phyloP scores from a whole-genome alignment of 1,284 basidiomycete species.

The Stereum hirsutum region DNA sequence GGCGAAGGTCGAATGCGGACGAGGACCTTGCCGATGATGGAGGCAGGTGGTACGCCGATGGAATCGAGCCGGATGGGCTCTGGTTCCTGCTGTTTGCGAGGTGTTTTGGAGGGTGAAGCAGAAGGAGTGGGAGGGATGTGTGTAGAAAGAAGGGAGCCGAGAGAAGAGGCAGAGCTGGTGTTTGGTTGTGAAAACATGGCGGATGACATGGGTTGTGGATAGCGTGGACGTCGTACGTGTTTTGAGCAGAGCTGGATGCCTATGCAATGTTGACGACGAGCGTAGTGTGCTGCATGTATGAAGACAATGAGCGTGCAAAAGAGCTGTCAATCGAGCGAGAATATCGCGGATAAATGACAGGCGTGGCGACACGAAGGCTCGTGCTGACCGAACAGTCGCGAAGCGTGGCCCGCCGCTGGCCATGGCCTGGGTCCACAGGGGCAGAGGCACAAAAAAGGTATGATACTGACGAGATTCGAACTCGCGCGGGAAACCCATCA shows the following conservation, averaged over 20 bases:
- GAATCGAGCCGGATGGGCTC: conserved; percentile 25
- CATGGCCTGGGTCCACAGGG: too few species aligned
- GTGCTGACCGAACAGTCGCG: too few species aligned
- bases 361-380: too few species aligned
- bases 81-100: conserved; percentile 16
- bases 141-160: conserved; percentile 10
- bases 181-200: conserved; percentile 4
- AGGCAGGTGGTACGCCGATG: conserved; percentile 36
- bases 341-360: too few species aligned
- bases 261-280: too few species aligned
- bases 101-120: conserved; percentile 19
- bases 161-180: conserved; percentile 2
- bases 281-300: too few species aligned
- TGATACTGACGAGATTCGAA: conserved; percentile 58
- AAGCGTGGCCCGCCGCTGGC: too few species aligned
- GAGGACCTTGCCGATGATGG: conserved; percentile 43
- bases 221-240: too few species aligned
- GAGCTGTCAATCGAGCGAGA: too few species aligned
- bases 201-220: conserved; percentile 1
- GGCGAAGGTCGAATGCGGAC: conserved; percentile 37
- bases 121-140: conserved; percentile 12
- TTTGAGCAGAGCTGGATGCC: too few species aligned
- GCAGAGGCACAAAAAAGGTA: conserved; percentile 15
- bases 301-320: too few species aligned
- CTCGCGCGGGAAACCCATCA: conserved; percentile 53